Percentiles rank a stretch among this genome's conserved stretches.
phyloP scores from a whole-genome alignment of 441 rosid species.

The Geranium incanum region DNA sequence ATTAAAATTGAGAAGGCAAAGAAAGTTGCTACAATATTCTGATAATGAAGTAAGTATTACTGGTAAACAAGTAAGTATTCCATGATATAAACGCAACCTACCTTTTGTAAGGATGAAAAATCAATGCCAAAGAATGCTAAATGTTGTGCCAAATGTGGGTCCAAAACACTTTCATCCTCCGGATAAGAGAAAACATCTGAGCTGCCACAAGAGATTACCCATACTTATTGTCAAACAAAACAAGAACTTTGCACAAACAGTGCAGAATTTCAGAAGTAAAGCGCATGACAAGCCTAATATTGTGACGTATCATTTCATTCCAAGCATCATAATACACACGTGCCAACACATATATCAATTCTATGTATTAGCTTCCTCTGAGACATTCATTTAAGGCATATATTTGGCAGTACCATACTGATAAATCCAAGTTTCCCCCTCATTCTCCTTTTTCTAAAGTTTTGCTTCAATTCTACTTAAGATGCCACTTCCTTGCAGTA shows the following conservation, averaged over 20 bases:
- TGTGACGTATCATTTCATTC: neutral
- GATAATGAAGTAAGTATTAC: neutral
- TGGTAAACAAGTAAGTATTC: slow-evolving; percentile 11
- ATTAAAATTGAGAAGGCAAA: too few species aligned
- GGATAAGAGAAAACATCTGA: slow-evolving; percentile 96
- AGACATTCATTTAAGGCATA: neutral
- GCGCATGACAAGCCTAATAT: neutral
- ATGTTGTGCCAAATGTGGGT: slow-evolving; percentile 84
- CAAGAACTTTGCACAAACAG: neutral
- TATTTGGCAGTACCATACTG: neutral
- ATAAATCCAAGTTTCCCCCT: neutral
- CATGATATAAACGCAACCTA: slow-evolving; percentile 25
- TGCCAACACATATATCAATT: neutral
- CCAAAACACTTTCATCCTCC: slow-evolving; percentile 84
- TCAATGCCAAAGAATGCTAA: slow-evolving; percentile 94
- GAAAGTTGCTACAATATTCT: neutral
- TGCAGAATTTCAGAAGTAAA: neutral
- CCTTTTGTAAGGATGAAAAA: slow-evolving; percentile 89
- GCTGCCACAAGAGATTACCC: slow-evolving; percentile 59
- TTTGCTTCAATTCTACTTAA: neutral
- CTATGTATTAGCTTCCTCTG: neutral
- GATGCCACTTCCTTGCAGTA: neutral
- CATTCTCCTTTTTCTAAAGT: neutral
- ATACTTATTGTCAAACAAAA: slow-evolving; percentile 31
- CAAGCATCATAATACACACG: neutral